Conservation (phyloP, 225 moss, liverwort and hornwort species). For the Pseudoscleropodium purum region DNA sequence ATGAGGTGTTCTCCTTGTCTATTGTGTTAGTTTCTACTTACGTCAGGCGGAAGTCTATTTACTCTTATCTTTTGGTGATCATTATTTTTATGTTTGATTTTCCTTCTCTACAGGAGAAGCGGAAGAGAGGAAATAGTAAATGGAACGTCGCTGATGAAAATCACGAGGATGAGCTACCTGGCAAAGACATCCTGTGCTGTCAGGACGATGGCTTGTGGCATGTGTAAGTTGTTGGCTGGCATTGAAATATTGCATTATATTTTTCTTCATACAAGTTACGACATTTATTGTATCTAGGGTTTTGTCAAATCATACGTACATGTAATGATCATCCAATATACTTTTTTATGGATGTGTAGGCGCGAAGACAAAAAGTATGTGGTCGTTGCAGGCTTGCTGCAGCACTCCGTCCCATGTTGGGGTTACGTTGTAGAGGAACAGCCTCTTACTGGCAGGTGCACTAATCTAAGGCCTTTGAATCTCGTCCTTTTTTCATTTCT, state of each 20-base stretch:
- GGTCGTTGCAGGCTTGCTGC: conserved; percentile 77
- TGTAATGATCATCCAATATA: neutral
- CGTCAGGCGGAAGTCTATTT: neutral
- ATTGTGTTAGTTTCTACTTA: neutral
- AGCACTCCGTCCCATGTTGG: conserved; percentile 92
- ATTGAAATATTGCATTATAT: neutral
- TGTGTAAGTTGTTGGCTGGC: conserved; percentile 39
- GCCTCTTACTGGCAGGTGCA: conserved; percentile 68
- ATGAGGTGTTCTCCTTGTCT: neutral
- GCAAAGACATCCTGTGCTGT: conserved; percentile 58
- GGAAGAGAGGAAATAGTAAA: conserved; percentile 35
- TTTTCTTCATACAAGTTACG: neutral
- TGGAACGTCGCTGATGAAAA: conserved; percentile 65
- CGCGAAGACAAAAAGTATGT: conserved; percentile 69
- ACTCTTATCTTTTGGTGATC: neutral
- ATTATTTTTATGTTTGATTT: neutral
- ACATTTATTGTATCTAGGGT: neutral
- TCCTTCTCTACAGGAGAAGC: conserved; percentile 27
- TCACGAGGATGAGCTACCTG: conserved; percentile 84
- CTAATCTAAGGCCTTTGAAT: neutral
- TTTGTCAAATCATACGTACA: neutral
- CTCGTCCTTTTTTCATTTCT: neutral
- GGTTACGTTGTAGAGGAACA: conserved; percentile 89
- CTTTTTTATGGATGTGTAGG: conserved; percentile 13
- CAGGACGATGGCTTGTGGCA: conserved; percentile 78